Evolutionary conservation across 179 eudicot genomes (phyloP).

Genomic region (Silene coronaria): DNA sequence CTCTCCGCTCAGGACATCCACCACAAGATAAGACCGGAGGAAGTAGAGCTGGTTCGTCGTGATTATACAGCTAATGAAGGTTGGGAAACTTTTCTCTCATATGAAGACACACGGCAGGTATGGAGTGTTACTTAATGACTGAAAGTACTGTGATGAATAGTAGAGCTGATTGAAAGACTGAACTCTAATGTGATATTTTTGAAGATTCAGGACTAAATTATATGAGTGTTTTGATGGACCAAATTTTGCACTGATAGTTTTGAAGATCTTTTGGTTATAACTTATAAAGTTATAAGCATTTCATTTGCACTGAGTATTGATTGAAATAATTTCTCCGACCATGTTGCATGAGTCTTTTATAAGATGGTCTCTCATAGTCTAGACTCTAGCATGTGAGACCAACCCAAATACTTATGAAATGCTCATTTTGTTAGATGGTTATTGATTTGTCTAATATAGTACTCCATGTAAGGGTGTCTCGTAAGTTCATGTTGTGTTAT

Average conservation of each 20-base stretch:
- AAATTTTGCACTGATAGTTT: neutral
- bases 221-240: neutral
- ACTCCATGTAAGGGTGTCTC: neutral
- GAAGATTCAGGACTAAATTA: neutral
- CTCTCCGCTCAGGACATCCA: conserved; percentile 67
- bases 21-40: conserved; percentile 90
- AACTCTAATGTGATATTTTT: neutral
- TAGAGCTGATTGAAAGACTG: neutral
- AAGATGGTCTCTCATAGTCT: neutral
- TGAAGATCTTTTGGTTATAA: neutral
- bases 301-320: neutral
- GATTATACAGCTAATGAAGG: conserved; percentile 98
- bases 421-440: neutral
- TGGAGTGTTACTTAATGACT: neutral
- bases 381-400: neutral
- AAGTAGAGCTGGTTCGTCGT: conserved; percentile 95
- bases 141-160: neutral
- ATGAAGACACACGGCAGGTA: conserved; percentile 94
- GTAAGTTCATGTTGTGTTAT: neutral
- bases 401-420: neutral
- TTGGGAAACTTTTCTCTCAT: conserved; percentile 97
- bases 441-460: neutral
- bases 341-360: neutral
- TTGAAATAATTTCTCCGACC: neutral
- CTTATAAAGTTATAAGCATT: neutral